Evolutionary conservation across 2,329 filamentous ascomycete genomes (phyloP), one percentile per base, ranked within the genome.

Genomic region (Scedosporium dehoogii): DNA sequence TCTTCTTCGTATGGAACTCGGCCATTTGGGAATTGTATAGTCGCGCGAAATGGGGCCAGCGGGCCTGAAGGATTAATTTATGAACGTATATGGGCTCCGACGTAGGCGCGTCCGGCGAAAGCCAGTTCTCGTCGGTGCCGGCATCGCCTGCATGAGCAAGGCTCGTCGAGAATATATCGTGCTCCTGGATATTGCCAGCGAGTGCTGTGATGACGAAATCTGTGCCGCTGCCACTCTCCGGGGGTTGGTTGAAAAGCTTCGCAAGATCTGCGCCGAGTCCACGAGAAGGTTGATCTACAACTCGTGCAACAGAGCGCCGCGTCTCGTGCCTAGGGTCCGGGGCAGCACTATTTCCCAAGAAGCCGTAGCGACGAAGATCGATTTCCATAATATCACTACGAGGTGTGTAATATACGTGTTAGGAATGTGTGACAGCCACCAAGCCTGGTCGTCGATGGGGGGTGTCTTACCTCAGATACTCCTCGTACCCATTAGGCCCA

Each of bases 31-130:
- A 87, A 60, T 89, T 88, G 78, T 96, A 97, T 2, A 99, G 79
- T 16, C 94, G 88, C 48, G 89, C 87, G 76, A 99, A 99, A 74
- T 99, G 94, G 29, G 94, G 92, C 94, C 94, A 99, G 60, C 94
- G 89, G 21, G 94, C 89, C 73, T 96, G 91, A 7, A 99, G 81
- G 61, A 99, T 97, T 62, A 99, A 87, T 65, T 91, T 91, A 74
- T 99, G 94, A 3, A 97, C 93, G 71, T 97, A 89, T 60, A 99
- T 97, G 0, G 92, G 91, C 29, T 82, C 81, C 0, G 92, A 96
- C 0, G 88, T 91, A 1, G 82, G 80, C 1, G 82, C 78, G 66
- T 87, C 84, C 0, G 84, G 78, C 4, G 83, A 77, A 14, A 87
- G 78, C 85, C 85, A 88, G 58, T 76, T 82, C 63, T 80, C 76